phyloP scores from a whole-genome alignment of 306 rosid genomes.

The Vicia sativa region DNA sequence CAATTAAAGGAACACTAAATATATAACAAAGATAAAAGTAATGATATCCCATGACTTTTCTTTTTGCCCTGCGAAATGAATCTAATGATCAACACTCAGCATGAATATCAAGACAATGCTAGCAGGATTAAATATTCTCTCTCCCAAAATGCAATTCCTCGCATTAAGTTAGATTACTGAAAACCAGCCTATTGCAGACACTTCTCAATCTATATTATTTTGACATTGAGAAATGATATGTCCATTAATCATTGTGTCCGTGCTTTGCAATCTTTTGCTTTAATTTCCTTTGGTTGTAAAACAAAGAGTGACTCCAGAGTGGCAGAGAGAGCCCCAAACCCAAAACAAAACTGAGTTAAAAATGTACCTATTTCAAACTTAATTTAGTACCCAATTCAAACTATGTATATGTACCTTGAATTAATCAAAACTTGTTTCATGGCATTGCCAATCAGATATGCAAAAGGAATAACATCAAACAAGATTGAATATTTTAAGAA shows the following conservation, averaged over 20 bases:
- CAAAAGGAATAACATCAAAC: not conserved
- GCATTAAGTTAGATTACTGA: not conserved
- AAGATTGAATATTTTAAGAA: constrained; percentile 8
- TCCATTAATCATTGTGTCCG: not conserved
- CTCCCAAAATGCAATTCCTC: not conserved
- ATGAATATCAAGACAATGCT: constrained; percentile 4
- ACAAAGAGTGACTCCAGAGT: constrained; percentile 3
- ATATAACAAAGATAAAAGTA: not conserved
- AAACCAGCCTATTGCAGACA: not conserved
- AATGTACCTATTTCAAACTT: constrained; percentile 12
- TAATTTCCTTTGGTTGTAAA: not conserved
- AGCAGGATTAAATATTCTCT: constrained; percentile 7
- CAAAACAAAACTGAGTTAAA: not conserved
- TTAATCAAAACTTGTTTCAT: constrained; percentile 13
- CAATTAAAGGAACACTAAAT: constrained; percentile 1
- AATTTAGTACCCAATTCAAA: constrained; percentile 12
- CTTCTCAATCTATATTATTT: not conserved
- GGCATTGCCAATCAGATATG: constrained; percentile 1
- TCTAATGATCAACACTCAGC: not conserved
- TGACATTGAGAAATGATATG: not conserved
- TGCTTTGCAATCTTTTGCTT: not conserved
- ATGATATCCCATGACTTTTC: constrained; percentile 7
- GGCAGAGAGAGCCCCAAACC: not conserved
- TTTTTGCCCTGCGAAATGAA: not conserved
- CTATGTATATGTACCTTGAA: not conserved